phyloP scores from a whole-genome alignment of 164 flowering plant genomes.

The Umbellularia californica region DNA sequence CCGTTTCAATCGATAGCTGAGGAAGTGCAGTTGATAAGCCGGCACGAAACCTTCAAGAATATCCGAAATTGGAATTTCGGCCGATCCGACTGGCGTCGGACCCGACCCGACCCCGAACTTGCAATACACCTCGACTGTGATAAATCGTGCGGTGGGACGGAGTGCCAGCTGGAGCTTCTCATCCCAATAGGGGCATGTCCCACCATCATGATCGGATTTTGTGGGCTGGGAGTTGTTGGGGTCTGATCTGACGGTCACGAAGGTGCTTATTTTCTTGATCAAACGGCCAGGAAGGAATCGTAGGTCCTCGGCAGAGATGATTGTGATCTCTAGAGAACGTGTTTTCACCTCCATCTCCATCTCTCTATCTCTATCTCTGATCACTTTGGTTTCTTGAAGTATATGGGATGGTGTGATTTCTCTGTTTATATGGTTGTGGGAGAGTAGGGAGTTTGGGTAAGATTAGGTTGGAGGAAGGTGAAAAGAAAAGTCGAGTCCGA shows the following conservation, averaged over 20 bases:
- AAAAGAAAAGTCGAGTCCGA: too few relatives aligned
- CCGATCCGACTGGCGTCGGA: not conserved
- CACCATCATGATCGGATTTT: conserved; percentile 27
- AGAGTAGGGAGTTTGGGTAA: too few relatives aligned
- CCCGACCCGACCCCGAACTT: not conserved
- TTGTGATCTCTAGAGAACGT: conserved; percentile 34
- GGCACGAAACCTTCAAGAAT: conserved; percentile 5
- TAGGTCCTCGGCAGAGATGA: conserved; percentile 39
- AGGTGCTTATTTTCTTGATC: conserved; percentile 31
- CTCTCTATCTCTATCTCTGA: too few relatives aligned
- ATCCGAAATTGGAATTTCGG: conserved; percentile 6
- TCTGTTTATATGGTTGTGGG: too few relatives aligned
- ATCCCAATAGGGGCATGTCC: conserved; percentile 45
- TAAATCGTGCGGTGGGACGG: not conserved
- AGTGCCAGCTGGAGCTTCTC: conserved; percentile 25
- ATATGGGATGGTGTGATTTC: not conserved
- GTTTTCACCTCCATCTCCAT: not conserved
- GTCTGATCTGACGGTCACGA: conserved; percentile 23
- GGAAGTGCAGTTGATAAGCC: conserved; percentile 4
- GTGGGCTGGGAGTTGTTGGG: conserved; percentile 12
- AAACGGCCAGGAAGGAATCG: conserved; percentile 10
- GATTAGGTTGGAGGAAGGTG: too few relatives aligned
- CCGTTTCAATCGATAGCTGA: conserved; percentile 7
- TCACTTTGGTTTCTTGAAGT: too few relatives aligned
- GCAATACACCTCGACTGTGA: conserved; percentile 8